phyloP scores from a whole-genome alignment of 768 basidiomycete genomes.

The Dioszegia hungarica region DNA sequence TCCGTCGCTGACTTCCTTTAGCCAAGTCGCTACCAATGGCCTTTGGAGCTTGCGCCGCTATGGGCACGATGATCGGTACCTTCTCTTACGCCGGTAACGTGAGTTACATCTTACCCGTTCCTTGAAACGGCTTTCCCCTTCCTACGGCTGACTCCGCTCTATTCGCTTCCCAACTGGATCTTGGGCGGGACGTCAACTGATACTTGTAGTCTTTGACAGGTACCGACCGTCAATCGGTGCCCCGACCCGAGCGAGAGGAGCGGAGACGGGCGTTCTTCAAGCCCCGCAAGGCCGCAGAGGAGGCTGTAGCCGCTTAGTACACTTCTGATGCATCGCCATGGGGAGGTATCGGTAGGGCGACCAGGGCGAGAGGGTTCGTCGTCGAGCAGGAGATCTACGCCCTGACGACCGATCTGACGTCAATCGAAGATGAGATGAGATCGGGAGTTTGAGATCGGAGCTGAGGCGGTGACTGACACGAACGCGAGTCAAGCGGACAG shows the following conservation, averaged over 20 bases:
- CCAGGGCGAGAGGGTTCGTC: too few species aligned
- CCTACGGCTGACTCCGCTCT: too few species aligned
- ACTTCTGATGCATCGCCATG: too few species aligned
- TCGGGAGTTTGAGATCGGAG: too few species aligned
- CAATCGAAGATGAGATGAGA: too few species aligned
- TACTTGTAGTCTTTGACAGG: constrained; percentile 37
- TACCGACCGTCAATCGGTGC: constrained; percentile 31
- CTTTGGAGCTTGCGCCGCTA: constrained; percentile 67
- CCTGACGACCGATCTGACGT: too few species aligned
- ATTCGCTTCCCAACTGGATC: too few species aligned
- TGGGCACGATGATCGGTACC: constrained; percentile 74
- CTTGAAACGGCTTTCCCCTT: too few species aligned
- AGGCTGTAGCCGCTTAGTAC: constrained; percentile 6
- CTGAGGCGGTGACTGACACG: too few species aligned
- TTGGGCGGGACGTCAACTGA: not conserved
- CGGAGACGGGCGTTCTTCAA: constrained; percentile 80
- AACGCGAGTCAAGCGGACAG: too few species aligned
- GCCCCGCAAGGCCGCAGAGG: constrained; percentile 43
- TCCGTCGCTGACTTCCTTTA: constrained; percentile 42
- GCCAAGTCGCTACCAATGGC: constrained; percentile 80
- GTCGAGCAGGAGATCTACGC: too few species aligned
- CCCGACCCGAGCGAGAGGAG: constrained; percentile 57
- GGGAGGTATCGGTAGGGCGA: not conserved
- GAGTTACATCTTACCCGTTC: constrained; percentile 7
- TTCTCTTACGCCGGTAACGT: constrained; percentile 71